These are phyloP conservation scores for Phytopythium sindhum DNA, from an alignment of 352 stramenopile species.

Conservation along the genomic window DNA sequence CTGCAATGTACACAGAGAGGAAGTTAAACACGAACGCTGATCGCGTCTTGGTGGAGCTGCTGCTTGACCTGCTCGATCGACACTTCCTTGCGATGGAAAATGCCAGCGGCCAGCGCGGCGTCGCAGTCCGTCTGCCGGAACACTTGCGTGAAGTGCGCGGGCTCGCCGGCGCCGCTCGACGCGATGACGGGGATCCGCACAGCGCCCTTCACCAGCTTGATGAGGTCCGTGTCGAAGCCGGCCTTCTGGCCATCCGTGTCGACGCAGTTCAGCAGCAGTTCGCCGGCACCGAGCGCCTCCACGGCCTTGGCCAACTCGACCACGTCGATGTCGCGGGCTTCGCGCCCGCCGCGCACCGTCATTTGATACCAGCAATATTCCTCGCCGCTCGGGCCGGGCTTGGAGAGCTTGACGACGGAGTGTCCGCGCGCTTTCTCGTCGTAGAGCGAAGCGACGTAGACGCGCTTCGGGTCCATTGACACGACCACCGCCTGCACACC, in stretches of 20 bases:
- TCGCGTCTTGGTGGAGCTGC: slow-evolving; percentile 70
- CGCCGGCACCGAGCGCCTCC: slow-evolving; percentile 93
- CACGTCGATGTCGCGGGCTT: slow-evolving; percentile 86
- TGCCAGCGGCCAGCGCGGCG: slow-evolving; percentile 96
- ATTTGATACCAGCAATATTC: slow-evolving; percentile 97
- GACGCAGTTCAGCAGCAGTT: slow-evolving; percentile 99
- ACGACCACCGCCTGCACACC: slow-evolving; percentile 97
- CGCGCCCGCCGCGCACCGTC: slow-evolving; percentile 95
- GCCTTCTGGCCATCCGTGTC: slow-evolving; percentile 98
- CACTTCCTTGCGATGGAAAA: slow-evolving; percentile 98
- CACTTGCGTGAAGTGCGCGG: slow-evolving; percentile 94
- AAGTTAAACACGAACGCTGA: slow-evolving; percentile 62
- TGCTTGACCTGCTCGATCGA: slow-evolving; percentile 94
- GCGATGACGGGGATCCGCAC: slow-evolving; percentile 98
- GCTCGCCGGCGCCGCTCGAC: slow-evolving; percentile 93
- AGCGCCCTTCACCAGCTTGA: slow-evolving; percentile 70
- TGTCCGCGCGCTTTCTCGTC: slow-evolving; percentile 59
- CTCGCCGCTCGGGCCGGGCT: slow-evolving; percentile 91
- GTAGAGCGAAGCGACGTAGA: slow-evolving; percentile 81
- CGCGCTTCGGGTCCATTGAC: slow-evolving; percentile 93
- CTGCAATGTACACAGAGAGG: not conserved
- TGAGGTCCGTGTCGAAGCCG: slow-evolving; percentile 79
- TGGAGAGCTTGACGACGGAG: slow-evolving; percentile 63
- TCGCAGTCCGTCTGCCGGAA: slow-evolving; percentile 92
- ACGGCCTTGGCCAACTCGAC: slow-evolving; percentile 84